A percentile compares a stretch with the other conserved stretches of the same genome.
These are phyloP conservation scores for Tagetes patula DNA, from an alignment of 129 eudicot species.

Conservation along the genomic window DNA sequence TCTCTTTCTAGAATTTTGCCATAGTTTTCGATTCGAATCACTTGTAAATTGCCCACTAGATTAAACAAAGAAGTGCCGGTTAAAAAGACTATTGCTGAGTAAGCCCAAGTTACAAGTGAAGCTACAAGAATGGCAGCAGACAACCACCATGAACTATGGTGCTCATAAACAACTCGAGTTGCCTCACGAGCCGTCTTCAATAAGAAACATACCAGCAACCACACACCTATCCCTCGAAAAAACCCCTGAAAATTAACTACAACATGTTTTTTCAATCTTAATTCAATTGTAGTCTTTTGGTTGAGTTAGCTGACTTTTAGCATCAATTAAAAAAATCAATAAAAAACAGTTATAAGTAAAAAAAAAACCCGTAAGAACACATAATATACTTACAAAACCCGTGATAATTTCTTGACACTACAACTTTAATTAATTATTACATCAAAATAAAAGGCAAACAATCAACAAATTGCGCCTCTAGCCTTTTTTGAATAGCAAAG, in stretches of 20 bases:
- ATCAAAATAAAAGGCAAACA: too few species aligned
- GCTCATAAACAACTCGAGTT: conserved; percentile 40
- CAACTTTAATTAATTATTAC: too few species aligned
- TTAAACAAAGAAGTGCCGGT: conserved; percentile 57
- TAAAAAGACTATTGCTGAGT: conserved; percentile 39
- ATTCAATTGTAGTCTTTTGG: not conserved
- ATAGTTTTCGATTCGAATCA: conserved; percentile 65
- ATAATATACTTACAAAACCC: too few species aligned
- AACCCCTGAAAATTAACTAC: not conserved
- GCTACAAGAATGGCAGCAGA: conserved; percentile 35
- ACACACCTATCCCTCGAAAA: conserved; percentile 30
- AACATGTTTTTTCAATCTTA: not conserved
- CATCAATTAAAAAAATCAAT: too few species aligned
- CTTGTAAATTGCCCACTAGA: conserved; percentile 58
- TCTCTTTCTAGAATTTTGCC: conserved; percentile 59
- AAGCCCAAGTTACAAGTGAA: conserved; percentile 52
- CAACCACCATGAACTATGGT: conserved; percentile 52
- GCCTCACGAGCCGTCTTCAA: conserved; percentile 39
- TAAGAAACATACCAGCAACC: too few species aligned
- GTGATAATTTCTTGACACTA: too few species aligned
- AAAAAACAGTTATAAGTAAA: too few species aligned
- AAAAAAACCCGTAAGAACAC: too few species aligned
- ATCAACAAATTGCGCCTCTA: too few species aligned
- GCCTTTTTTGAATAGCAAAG: too few species aligned
- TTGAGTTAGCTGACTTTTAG: not conserved